These are phyloP conservation scores for Penicillium soppii DNA, from an alignment of 495 filamentous ascomycete genomes.

Conservation along the genomic window DNA sequence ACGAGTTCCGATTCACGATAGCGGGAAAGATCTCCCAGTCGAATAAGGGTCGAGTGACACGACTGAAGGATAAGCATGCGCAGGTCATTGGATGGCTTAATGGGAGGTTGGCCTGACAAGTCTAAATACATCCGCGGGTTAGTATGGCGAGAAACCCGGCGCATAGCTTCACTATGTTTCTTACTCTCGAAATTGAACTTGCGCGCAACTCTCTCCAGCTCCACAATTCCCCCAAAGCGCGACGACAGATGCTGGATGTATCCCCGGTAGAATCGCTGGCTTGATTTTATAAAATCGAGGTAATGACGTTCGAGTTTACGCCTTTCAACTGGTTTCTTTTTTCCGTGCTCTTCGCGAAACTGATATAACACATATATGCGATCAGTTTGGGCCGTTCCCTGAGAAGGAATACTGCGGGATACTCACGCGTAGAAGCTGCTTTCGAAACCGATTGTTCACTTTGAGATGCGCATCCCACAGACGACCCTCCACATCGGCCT, in stretches of 20 bases:
- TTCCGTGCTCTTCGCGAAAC: conserved; percentile 54
- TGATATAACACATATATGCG: conserved; percentile 19
- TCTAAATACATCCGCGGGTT: conserved; percentile 36
- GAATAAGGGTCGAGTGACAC: conserved; percentile 81
- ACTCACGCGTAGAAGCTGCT: conserved; percentile 53
- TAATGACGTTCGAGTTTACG: conserved; percentile 81
- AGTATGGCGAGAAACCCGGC: conserved; percentile 23
- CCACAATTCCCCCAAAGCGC: conserved; percentile 66
- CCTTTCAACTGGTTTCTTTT: conserved; percentile 69
- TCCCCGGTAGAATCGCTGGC: conserved; percentile 81
- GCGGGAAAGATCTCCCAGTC: conserved; percentile 85
- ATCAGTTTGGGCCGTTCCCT: conserved; percentile 17
- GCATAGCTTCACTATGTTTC: conserved; percentile 8
- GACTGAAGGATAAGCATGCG: conserved; percentile 62
- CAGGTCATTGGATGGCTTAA: conserved; percentile 45
- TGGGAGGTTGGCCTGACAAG: conserved; percentile 33
- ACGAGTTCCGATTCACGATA: conserved; percentile 75
- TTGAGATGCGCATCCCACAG: conserved; percentile 80
- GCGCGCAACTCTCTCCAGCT: conserved; percentile 69
- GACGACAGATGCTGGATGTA: conserved; percentile 78
- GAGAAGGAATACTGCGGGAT: neutral
- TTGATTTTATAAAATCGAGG: conserved; percentile 77
- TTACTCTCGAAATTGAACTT: conserved; percentile 63
- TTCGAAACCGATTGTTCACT: conserved; percentile 75
- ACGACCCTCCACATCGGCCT: conserved; percentile 60